Conservation (phyloP, 768 basidiomycete genomes). For the Mycena alexandri region DNA sequence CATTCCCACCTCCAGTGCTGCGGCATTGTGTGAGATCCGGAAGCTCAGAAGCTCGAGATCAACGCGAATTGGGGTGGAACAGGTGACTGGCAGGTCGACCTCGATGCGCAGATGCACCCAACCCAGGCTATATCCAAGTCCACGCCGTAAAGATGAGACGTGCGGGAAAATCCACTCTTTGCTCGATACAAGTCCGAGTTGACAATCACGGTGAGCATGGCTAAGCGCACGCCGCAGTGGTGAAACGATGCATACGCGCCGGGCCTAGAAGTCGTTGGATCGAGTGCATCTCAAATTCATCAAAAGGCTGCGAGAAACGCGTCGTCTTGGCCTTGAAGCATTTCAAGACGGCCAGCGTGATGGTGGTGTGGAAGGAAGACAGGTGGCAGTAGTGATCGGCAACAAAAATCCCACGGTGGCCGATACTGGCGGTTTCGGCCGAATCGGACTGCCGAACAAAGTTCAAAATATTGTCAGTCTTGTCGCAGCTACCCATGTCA, state of each 20-base stretch:
- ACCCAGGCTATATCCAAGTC: constrained; percentile 10
- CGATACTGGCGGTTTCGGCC: constrained; percentile 6
- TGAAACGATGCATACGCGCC: constrained; percentile 17
- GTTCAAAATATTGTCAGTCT: constrained; percentile 9
- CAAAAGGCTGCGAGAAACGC: constrained; percentile 17
- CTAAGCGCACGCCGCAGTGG: constrained; percentile 16
- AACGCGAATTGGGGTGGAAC: constrained; percentile 18
- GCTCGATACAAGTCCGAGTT: constrained; percentile 12
- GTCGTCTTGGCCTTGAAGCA: constrained; percentile 19
- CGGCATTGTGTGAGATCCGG: constrained; percentile 14
- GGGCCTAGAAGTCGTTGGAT: constrained; percentile 17
- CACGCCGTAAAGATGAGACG: constrained; percentile 11
- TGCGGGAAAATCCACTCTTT: constrained; percentile 15
- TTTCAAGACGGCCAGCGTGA: constrained; percentile 10
- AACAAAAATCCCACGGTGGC: constrained; percentile 13
- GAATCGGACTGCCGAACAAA: constrained; percentile 13
- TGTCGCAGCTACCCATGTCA: too few relatives aligned
- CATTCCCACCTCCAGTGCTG: constrained; percentile 18
- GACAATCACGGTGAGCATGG: constrained; percentile 13
- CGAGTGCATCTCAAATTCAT: constrained; percentile 13
- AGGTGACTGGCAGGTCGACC: constrained; percentile 18
- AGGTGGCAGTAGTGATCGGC: constrained; percentile 17
- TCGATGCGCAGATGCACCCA: constrained; percentile 15
- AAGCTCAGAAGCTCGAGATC: constrained; percentile 19
- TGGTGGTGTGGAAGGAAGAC: constrained; percentile 18